Conservation (phyloP, 495 filamentous ascomycete genomes). For the Wilcoxina mikolae region DNA sequence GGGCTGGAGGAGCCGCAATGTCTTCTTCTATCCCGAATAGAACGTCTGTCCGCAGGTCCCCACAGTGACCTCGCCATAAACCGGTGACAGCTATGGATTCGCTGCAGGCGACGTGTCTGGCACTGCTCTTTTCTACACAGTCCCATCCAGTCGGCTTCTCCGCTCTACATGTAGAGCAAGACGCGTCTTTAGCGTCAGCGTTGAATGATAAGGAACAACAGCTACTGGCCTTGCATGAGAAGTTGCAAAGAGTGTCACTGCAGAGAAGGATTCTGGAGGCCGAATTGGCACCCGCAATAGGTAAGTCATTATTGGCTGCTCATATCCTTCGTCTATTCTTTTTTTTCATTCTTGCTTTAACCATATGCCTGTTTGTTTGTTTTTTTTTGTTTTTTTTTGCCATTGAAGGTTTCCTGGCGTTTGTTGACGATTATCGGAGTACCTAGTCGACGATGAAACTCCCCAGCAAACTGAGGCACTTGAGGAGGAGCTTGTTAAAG, state of each 20-base stretch:
- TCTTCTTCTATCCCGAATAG: no score
- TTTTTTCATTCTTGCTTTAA: no score
- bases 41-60: no score
- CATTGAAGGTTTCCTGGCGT: no score
- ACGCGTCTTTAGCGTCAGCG: not conserved
- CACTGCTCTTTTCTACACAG: conserved; percentile 24
- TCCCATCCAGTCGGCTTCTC: conserved; percentile 24
- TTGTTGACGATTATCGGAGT: no score
- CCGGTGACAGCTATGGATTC: conserved; percentile 19
- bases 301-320: no score
- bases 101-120: conserved; percentile 20
- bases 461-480: not conserved
- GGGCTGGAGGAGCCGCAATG: no score
- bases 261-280: conserved; percentile 18
- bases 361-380: no score
- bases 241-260: conserved; percentile 17
- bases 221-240: conserved; percentile 21
- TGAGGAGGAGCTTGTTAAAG: conserved; percentile 17
- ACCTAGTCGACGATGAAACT: not conserved
- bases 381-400: no score
- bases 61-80: no score
- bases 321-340: no score
- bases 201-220: conserved; percentile 19
- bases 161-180: conserved; percentile 7
- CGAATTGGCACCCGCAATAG: no score